Evolutionary conservation across 2,329 filamentous ascomycete species (phyloP).

Genomic region (Allantophomopsis cytisporea): DNA sequence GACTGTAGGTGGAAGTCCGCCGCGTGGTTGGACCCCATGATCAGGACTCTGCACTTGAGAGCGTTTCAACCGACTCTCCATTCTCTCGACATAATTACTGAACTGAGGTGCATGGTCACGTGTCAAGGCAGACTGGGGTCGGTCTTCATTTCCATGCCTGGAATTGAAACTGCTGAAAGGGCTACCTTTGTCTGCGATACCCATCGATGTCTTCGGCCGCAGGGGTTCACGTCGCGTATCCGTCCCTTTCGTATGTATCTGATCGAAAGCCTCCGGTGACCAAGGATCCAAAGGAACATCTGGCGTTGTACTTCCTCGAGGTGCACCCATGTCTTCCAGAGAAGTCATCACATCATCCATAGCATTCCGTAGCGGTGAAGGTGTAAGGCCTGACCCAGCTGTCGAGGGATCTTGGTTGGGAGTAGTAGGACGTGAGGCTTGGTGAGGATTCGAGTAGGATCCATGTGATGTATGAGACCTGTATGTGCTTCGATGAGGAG

Average conservation of each 20-base stretch:
- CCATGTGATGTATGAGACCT: constrained; percentile 14
- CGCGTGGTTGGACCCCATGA: not conserved
- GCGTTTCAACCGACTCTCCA: constrained; percentile 62
- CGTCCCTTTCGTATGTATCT: constrained; percentile 14
- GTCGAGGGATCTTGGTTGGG: constrained; percentile 43
- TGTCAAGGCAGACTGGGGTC: constrained; percentile 15
- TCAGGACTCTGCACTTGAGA: constrained; percentile 13
- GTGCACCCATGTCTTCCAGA: constrained; percentile 68
- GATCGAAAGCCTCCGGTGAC: constrained; percentile 79
- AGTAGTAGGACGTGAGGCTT: too few relatives aligned
- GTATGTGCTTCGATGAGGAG: constrained; percentile 60
- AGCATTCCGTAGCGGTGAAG: constrained; percentile 81
- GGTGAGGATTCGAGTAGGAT: constrained; percentile 14
- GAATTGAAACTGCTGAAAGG: constrained; percentile 14
- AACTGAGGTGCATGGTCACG: constrained; percentile 57
- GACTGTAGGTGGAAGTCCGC: constrained; percentile 9
- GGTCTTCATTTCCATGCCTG: constrained; percentile 31
- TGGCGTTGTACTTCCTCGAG: constrained; percentile 38
- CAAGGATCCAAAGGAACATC: constrained; percentile 58
- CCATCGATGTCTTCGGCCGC: constrained; percentile 63
- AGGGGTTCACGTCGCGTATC: constrained; percentile 17
- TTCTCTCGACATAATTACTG: constrained; percentile 78
- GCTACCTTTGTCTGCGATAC: constrained; percentile 39
- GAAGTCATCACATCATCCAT: constrained; percentile 99
- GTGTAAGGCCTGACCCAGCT: constrained; percentile 56